A percentile compares a stretch with the other conserved stretches of the same genome.
Conservation (phyloP, 306 rosid species). For the Alnus rubra region DNA sequence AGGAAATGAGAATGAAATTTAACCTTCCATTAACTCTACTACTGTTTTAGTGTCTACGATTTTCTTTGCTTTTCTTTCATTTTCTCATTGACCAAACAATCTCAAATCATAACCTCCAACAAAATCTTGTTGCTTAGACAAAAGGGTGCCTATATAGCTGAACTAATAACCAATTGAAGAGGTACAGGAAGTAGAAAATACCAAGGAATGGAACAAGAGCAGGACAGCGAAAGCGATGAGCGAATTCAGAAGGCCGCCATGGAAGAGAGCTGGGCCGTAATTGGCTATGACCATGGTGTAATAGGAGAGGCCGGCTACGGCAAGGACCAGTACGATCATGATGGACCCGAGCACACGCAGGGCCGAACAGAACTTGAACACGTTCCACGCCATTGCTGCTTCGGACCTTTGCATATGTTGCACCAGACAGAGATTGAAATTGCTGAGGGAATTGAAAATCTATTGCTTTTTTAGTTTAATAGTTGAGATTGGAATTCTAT, state of each 20-base stretch:
- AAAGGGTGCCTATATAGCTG: background rate
- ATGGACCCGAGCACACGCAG: constrained; percentile 63
- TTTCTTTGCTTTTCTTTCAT: background rate
- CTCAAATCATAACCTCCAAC: background rate
- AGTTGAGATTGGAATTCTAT: background rate
- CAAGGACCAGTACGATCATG: constrained; percentile 58
- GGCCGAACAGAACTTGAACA: constrained; percentile 56
- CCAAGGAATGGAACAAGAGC: constrained; percentile 68
- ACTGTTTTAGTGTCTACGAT: background rate
- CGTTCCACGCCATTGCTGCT: constrained; percentile 64
- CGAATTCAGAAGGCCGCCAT: constrained; percentile 39
- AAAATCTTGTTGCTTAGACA: background rate
- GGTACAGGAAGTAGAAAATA: constrained; percentile 18
- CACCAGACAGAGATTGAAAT: background rate
- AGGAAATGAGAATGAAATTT: background rate
- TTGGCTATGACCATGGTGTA: constrained; percentile 58
- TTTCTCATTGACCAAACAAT: background rate
- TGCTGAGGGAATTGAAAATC: background rate
- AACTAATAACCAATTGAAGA: background rate
- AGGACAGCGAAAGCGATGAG: constrained; percentile 42
- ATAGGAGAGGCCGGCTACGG: constrained; percentile 56
- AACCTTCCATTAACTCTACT: background rate
- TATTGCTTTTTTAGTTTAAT: background rate
- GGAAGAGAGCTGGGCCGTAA: constrained; percentile 58
- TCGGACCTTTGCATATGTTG: constrained; percentile 13